These are phyloP conservation scores for Forsythia suspensa DNA, from an alignment of 257 asterid species.

Conservation along the genomic window DNA sequence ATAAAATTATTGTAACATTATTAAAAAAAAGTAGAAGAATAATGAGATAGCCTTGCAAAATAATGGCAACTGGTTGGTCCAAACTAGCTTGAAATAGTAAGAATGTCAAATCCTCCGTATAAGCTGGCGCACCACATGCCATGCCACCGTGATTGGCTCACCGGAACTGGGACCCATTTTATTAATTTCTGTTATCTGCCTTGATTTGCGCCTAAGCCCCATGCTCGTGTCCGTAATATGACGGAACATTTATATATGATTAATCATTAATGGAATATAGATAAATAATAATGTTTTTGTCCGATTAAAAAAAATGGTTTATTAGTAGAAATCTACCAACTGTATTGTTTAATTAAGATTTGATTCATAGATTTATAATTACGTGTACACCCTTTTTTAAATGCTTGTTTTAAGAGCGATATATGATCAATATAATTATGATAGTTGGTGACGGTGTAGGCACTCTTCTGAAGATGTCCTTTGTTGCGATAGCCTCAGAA, in stretches of 20 bases:
- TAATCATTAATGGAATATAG: background rate
- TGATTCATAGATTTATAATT: too few species aligned
- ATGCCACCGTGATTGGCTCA: conserved; percentile 28
- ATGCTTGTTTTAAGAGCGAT: too few species aligned
- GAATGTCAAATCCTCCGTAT: background rate
- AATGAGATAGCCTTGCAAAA: too few species aligned
- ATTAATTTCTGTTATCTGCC: conserved; percentile 19
- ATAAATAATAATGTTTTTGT: background rate
- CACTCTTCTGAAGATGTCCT: too few species aligned
- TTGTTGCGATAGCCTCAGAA: too few species aligned
- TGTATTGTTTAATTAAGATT: too few species aligned
- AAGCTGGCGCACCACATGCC: conserved; percentile 31
- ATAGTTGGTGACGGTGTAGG: too few species aligned
- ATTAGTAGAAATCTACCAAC: too few species aligned
- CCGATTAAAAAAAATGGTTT: background rate
- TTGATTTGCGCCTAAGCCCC: conserved; percentile 35
- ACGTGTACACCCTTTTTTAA: too few species aligned
- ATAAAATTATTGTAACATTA: background rate
- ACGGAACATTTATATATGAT: background rate
- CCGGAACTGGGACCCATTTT: conserved; percentile 25
- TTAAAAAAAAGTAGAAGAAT: too few species aligned
- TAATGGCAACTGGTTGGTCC: background rate
- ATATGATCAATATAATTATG: too few species aligned
- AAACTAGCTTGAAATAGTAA: background rate
- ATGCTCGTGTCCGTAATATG: background rate